Conservation (phyloP, 805 yeast species). For the Phaffomyces opuntiae region DNA sequence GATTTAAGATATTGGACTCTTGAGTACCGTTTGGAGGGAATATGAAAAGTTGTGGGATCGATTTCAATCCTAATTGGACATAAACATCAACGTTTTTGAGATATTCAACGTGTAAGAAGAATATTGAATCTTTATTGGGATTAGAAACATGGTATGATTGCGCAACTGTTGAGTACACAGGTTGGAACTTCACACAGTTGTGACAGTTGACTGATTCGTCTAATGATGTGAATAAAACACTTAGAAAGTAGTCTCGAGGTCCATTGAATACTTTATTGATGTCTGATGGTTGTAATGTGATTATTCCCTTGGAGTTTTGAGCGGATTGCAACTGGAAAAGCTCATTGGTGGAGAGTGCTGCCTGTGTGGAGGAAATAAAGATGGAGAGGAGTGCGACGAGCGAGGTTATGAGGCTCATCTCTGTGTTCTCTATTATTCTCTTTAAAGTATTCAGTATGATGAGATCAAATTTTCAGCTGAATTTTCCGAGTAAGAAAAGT, state of each 20-base stretch:
- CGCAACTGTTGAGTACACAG: slow-evolving; percentile 35
- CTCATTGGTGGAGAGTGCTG: slow-evolving; percentile 11
- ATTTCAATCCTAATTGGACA: slow-evolving; percentile 33
- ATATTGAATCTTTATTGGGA: slow-evolving; percentile 32
- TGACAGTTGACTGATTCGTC: slow-evolving; percentile 36
- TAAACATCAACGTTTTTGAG: slow-evolving; percentile 35
- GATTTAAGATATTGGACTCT: slow-evolving; percentile 22
- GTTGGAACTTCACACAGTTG: slow-evolving; percentile 39
- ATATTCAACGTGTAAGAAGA: slow-evolving; percentile 48
- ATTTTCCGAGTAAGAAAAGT: too few species aligned
- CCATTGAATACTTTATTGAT: slow-evolving; percentile 37
- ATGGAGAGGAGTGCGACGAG: neutral
- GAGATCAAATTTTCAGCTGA: too few species aligned
- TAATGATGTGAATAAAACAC: slow-evolving; percentile 48
- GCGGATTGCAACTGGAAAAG: slow-evolving; percentile 6
- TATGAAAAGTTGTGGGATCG: slow-evolving; percentile 65
- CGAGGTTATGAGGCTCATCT: too few species aligned
- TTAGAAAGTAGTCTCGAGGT: slow-evolving; percentile 42
- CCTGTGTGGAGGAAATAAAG: neutral
- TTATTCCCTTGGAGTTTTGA: slow-evolving; percentile 27
- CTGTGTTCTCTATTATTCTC: too few species aligned
- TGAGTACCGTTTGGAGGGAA: slow-evolving; percentile 41
- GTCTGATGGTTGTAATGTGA: slow-evolving; percentile 30
- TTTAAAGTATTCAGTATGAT: too few species aligned
- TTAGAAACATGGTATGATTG: slow-evolving; percentile 37